Evolutionary conservation across 176 grass and related monocot genomes (phyloP).

Genomic region (Areca catechu): DNA sequence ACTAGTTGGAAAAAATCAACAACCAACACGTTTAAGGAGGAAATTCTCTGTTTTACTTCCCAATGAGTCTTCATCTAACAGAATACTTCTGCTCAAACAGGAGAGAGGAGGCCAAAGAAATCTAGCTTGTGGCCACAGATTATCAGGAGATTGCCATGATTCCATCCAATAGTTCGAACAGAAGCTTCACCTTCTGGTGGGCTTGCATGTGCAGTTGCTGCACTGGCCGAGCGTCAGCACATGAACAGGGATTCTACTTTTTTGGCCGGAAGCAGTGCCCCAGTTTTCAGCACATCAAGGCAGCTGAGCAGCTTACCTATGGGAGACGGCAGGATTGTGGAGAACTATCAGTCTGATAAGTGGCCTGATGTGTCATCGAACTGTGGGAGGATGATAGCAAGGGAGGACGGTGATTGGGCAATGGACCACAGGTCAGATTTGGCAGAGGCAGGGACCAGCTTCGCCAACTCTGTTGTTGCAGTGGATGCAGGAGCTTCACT

Average conservation of each 20-base stretch:
- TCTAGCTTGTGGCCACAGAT: conserved; percentile 11
- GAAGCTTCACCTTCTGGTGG: conserved; percentile 38
- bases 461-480: conserved; percentile 28
- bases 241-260: conserved; percentile 33
- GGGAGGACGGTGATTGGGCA: conserved; percentile 37
- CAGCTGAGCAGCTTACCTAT: conserved; percentile 24
- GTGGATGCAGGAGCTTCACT: conserved; percentile 21
- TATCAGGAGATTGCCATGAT: conserved; percentile 5
- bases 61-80: not conserved
- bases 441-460: conserved; percentile 34
- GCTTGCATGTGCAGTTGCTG: conserved; percentile 67
- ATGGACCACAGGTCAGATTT: conserved; percentile 40
- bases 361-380: conserved; percentile 21
- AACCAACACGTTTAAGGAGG: too few species aligned
- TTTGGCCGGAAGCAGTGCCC: not conserved
- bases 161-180: not conserved
- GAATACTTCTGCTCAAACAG: conserved; percentile 29
- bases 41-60: too few species aligned
- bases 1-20: too few species aligned
- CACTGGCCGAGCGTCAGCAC: conserved; percentile 67
- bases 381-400: conserved; percentile 12
- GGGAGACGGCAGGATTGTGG: conserved; percentile 14
- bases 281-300: conserved; percentile 14
- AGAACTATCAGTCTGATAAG: conserved; percentile 21
- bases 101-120: conserved; percentile 50